phyloP scores from a whole-genome alignment of 148 eudicot species.

The Selenicereus undatus region DNA sequence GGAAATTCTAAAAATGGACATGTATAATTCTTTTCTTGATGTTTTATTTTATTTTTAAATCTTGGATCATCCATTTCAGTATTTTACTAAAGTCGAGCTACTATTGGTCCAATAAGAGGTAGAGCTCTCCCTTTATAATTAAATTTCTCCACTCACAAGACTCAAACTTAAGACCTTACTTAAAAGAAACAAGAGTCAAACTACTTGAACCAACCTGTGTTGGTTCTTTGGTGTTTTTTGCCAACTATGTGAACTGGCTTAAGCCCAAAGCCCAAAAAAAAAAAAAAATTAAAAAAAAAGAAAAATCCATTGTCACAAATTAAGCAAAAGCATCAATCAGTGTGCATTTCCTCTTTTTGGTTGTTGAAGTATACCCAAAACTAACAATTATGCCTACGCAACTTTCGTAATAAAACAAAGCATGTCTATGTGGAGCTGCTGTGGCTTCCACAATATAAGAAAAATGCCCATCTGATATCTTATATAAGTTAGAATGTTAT shows the following conservation, averaged over 20 bases:
- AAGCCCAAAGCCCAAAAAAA: neutral
- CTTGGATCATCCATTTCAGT: too few species aligned
- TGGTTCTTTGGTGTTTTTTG: neutral
- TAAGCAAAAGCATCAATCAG: neutral
- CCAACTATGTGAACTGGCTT: neutral
- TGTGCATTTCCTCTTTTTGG: neutral
- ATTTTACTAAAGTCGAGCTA: too few species aligned
- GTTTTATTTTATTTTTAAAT: too few species aligned
- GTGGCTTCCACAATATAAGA: neutral
- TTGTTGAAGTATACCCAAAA: neutral
- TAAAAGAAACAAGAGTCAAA: too few species aligned
- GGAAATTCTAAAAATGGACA: neutral
- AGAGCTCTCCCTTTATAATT: too few species aligned
- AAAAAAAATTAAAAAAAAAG: too few species aligned
- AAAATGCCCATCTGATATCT: neutral
- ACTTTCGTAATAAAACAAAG: neutral
- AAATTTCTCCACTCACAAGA: too few species aligned
- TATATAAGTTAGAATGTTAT: neutral
- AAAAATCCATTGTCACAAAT: neutral
- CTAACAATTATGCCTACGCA: neutral
- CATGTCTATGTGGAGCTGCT: neutral
- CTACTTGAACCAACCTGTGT: too few species aligned
- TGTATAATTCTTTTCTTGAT: neutral
- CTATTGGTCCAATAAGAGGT: too few species aligned
- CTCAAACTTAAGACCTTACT: too few species aligned